A percentile compares a stretch with the other conserved stretches of the same genome.
Conservation (phyloP, 2,329 filamentous ascomycete genomes). For the Thielaviopsis ethacetica region DNA sequence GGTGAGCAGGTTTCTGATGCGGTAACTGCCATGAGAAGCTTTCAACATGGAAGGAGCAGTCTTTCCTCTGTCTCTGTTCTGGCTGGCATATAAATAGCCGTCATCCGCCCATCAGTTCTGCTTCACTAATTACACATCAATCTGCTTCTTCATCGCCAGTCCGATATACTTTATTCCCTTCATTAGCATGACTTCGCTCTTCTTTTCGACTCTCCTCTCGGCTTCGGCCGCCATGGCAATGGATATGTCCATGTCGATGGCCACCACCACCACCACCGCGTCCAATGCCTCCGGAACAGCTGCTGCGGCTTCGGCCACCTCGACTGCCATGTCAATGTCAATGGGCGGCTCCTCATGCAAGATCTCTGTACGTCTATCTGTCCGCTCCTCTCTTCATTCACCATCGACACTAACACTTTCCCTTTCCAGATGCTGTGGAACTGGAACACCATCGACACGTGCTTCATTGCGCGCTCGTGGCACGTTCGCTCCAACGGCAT, state of each 20-base stretch:
- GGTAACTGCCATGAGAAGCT: background rate
- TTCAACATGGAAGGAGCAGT: too few species aligned
- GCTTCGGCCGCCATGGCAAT: conserved; percentile 11
- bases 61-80: background rate
- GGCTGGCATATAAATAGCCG: background rate
- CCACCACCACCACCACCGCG: conserved; percentile 11
- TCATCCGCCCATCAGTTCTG: background rate
- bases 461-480: conserved; percentile 57
- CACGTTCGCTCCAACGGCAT: conserved; percentile 50
- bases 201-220: conserved; percentile 10
- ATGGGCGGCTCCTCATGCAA: conserved; percentile 19
- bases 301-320: too few species aligned
- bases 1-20: background rate
- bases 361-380: conserved; percentile 22
- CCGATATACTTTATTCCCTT: background rate
- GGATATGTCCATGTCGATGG: conserved; percentile 13
- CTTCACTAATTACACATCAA: background rate
- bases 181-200: conserved; percentile 2
- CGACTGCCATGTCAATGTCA: too few species aligned
- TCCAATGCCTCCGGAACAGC: conserved; percentile 13
- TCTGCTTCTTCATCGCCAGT: background rate
- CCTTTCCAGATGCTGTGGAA: conserved; percentile 58
- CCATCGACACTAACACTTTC: background rate
- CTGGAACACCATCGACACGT: conserved; percentile 55
- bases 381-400: conserved; percentile 11